Evolutionary conservation across 2,329 filamentous ascomycete genomes (phyloP).

Genomic region (Penicillium janthinellum): DNA sequence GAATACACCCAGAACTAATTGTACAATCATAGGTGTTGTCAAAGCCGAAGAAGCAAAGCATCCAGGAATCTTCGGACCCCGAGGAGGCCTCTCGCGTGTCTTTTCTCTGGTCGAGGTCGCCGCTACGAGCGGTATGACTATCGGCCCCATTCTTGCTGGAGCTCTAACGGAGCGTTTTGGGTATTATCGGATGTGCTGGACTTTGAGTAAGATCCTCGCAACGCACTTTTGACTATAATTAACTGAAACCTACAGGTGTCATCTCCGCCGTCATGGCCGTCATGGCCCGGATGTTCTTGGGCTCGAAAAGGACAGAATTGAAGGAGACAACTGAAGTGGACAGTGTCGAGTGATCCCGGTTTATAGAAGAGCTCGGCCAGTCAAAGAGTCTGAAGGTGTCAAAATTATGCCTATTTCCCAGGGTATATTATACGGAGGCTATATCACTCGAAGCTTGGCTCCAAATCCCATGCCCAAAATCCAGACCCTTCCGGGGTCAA

Average conservation of each 20-base stretch:
- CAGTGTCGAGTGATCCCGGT: neutral
- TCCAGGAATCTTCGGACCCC: slow-evolving; percentile 28
- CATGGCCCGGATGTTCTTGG: neutral
- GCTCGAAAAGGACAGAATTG: neutral
- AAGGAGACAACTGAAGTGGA: neutral
- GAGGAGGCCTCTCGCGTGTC: slow-evolving; percentile 28
- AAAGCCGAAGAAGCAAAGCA: slow-evolving; percentile 21
- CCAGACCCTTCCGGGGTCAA: neutral
- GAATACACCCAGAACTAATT: neutral
- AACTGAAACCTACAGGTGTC: neutral
- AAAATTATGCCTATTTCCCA: slow-evolving; percentile 1
- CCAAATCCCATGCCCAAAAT: neutral
- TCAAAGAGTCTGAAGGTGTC: neutral
- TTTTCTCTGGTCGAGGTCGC: slow-evolving; percentile 26
- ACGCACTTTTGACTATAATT: neutral
- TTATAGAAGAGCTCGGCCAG: neutral
- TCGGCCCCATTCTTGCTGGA: slow-evolving; percentile 2
- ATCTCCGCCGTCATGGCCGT: neutral
- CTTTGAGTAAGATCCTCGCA: neutral
- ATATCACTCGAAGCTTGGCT: neutral
- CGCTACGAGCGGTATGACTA: slow-evolving; percentile 1
- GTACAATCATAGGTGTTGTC: slow-evolving; percentile 14
- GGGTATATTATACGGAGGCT: slow-evolving; percentile 3
- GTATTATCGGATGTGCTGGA: slow-evolving; percentile 1
- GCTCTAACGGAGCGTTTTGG: slow-evolving; percentile 3